Evolutionary conservation across 108 stramenopile genomes (phyloP).

Genomic region (Aureococcus anophagefferens): DNA sequence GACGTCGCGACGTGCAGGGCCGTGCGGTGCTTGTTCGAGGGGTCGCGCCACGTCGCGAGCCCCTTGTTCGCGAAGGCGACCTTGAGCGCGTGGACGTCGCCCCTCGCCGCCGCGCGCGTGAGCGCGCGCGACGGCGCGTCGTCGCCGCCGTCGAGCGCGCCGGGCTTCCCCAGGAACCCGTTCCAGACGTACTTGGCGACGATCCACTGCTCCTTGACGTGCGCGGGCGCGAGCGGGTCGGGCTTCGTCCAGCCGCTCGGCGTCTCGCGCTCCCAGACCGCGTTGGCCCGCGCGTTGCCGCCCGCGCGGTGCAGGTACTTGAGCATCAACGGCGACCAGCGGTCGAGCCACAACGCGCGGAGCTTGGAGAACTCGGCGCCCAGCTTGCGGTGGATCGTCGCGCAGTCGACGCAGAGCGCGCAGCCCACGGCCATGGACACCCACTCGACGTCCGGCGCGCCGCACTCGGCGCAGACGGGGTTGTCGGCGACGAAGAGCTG

Average conservation of each 20-base stretch:
- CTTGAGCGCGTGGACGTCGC: slow-evolving; percentile 12
- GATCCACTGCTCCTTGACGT: slow-evolving; percentile 29
- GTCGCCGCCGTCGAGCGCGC: slow-evolving; percentile 18
- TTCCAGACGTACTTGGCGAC: slow-evolving; percentile 31
- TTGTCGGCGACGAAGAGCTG: background rate
- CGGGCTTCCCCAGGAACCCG: slow-evolving; percentile 31
- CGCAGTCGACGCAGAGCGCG: slow-evolving; percentile 24
- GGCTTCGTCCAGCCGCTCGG: slow-evolving; percentile 20
- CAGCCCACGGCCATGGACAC: slow-evolving; percentile 18
- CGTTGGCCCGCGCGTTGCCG: slow-evolving; percentile 14
- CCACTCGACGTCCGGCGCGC: slow-evolving; percentile 15
- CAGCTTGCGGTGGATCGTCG: slow-evolving; percentile 19
- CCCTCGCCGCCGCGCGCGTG: slow-evolving; percentile 11
- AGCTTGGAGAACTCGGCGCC: slow-evolving; percentile 13
- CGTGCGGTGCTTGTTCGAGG: slow-evolving; percentile 2
- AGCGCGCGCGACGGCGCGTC: slow-evolving; percentile 8
- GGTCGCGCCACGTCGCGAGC: slow-evolving; percentile 20
- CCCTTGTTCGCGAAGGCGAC: slow-evolving; percentile 24
- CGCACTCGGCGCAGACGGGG: slow-evolving; percentile 25
- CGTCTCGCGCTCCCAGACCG: slow-evolving; percentile 17
- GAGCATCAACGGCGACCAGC: slow-evolving; percentile 15
- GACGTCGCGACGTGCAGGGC: slow-evolving; percentile 18
- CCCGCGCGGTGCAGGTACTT: slow-evolving; percentile 7
- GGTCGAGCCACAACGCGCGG: slow-evolving; percentile 20
- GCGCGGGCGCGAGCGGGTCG: slow-evolving; percentile 1